Evolutionary conservation across 495 filamentous ascomycete genomes (phyloP).

Genomic region (Hyaloscypha finlandica): DNA sequence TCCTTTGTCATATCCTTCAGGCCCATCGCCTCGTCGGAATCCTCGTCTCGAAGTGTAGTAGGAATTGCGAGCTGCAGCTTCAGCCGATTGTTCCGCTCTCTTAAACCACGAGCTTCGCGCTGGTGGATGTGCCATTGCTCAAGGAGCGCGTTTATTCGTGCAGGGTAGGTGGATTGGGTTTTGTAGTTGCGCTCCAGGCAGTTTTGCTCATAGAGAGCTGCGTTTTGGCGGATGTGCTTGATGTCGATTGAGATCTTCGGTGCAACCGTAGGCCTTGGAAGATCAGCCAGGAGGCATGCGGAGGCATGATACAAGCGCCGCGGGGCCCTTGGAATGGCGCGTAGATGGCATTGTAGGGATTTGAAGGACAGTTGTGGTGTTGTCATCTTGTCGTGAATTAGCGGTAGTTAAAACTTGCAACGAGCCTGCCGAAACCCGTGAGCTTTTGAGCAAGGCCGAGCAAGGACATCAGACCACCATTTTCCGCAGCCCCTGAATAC

Average conservation of each 20-base stretch:
- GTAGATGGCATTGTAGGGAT: conserved; percentile 37
- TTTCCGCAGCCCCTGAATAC: background rate
- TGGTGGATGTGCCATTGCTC: conserved; percentile 63
- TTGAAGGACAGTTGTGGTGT: conserved; percentile 32
- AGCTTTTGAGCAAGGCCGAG: background rate
- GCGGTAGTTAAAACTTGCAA: background rate
- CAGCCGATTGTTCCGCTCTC: conserved; percentile 59
- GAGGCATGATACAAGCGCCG: conserved; percentile 25
- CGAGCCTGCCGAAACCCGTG: background rate
- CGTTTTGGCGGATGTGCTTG: conserved; percentile 85
- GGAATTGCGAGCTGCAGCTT: conserved; percentile 50
- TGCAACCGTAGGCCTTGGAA: conserved; percentile 63
- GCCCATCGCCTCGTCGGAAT: conserved; percentile 38
- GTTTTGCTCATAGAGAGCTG: conserved; percentile 76
- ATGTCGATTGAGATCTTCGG: conserved; percentile 80
- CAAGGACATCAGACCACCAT: background rate
- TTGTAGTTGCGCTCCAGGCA: conserved; percentile 84
- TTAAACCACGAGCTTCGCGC: conserved; percentile 51
- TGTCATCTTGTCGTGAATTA: conserved; percentile 28
- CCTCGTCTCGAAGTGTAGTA: conserved; percentile 35
- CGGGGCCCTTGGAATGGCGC: conserved; percentile 14
- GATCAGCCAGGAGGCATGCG: conserved; percentile 18
- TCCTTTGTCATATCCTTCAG: conserved; percentile 40
- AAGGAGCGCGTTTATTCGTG: conserved; percentile 68
- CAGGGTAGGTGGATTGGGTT: conserved; percentile 62